Percentiles rank a stretch among this genome's conserved stretches.
phyloP scores from a whole-genome alignment of 192 early-diverging fungal genomes.

The Lobosporangium transversale region DNA sequence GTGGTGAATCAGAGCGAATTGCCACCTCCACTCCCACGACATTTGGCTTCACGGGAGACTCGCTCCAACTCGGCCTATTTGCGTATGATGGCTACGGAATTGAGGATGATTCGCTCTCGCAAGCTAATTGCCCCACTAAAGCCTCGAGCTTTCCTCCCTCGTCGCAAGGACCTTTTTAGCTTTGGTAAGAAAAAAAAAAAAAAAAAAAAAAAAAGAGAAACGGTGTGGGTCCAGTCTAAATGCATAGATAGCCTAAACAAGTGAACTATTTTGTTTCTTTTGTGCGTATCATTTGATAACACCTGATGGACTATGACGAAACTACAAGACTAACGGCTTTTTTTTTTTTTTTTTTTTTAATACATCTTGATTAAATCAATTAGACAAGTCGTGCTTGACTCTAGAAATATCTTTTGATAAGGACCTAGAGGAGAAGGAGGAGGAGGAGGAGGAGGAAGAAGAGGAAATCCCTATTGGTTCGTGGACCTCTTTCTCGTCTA shows the following conservation, averaged over 20 bases:
- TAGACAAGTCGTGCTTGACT: slow-evolving; percentile 30
- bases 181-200: no score
- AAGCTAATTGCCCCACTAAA: slow-evolving; percentile 58
- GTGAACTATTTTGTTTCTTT: neutral
- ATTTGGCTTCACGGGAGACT: slow-evolving; percentile 36
- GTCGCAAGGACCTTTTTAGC: slow-evolving; percentile 50
- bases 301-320: slow-evolving; percentile 1
- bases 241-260: no score
- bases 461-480: slow-evolving; percentile 23
- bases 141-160: slow-evolving; percentile 52
- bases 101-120: slow-evolving; percentile 63
- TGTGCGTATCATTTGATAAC: neutral
- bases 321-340: no score
- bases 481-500: slow-evolving; percentile 28
- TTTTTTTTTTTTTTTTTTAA: no score
- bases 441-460: slow-evolving; percentile 16
- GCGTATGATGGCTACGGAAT: slow-evolving; percentile 58
- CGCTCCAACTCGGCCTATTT: slow-evolving; percentile 58
- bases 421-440: neutral
- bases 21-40: slow-evolving; percentile 22
- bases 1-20: slow-evolving; percentile 1
- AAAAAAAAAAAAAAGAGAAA: no score
- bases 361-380: no score
- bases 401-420: slow-evolving; percentile 11
- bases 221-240: no score